phyloP scores from a whole-genome alignment of 2,329 filamentous ascomycete genomes.

The Myriosclerotinia duriaeana region DNA sequence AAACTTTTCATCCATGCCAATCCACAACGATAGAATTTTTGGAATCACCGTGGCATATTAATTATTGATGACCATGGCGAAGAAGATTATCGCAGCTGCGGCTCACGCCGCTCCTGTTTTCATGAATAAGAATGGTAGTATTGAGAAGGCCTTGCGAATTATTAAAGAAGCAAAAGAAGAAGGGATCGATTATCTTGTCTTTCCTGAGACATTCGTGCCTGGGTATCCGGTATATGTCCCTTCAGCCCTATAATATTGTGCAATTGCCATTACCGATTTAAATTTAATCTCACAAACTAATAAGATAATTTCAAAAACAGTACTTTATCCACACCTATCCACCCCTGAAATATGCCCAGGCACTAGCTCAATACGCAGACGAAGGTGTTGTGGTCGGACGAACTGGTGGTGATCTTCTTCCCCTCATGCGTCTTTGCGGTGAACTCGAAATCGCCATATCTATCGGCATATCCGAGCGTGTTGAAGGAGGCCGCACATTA shows the following conservation, averaged over 20 bases:
- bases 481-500: not conserved
- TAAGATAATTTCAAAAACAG: not conserved
- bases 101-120: constrained; percentile 10
- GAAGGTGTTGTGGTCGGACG: not conserved
- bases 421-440: constrained; percentile 9
- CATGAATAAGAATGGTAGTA: constrained; percentile 1
- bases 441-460: not conserved
- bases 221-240: not conserved
- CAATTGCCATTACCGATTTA: no score
- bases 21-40: no score
- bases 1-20: no score
- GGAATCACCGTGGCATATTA: not conserved
- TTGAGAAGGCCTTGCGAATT: not conserved
- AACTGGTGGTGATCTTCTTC: constrained; percentile 1
- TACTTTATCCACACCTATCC: constrained; percentile 3
- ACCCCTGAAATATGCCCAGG: not conserved
- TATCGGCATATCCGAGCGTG: constrained; percentile 8
- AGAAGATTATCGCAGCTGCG: not conserved
- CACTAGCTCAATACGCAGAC: not conserved
- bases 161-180: not conserved
- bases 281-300: not conserved
- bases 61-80: not conserved
- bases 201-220: constrained; percentile 16
- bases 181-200: constrained; percentile 1
- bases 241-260: no score